Evolutionary conservation across 208 protist genomes (phyloP).

Genomic region (Trypanosoma caninum): DNA sequence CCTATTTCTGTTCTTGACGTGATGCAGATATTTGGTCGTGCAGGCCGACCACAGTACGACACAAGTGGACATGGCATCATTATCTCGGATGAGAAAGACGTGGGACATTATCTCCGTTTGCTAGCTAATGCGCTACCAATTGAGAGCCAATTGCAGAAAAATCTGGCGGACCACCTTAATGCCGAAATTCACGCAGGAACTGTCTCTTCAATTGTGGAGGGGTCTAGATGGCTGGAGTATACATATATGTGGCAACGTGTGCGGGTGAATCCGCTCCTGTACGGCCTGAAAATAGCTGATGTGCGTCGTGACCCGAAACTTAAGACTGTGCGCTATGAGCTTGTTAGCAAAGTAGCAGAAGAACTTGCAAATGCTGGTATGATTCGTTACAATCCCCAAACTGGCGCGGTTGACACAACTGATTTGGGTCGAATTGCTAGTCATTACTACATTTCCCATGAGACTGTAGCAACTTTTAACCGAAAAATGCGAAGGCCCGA

Average conservation of each 20-base stretch:
- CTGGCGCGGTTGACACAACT: conserved; percentile 93
- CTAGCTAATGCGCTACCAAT: conserved; percentile 96
- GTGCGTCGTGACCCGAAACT: conserved; percentile 91
- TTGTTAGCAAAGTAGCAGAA: conserved; percentile 94
- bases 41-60: conserved; percentile 98
- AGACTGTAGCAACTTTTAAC: conserved; percentile 96
- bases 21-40: conserved; percentile 99
- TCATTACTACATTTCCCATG: conserved; percentile 97
- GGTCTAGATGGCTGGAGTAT: conserved; percentile 96
- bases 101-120: conserved; percentile 94
- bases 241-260: conserved; percentile 98
- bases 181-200: conserved; percentile 98
- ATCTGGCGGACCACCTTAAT: conserved; percentile 98
- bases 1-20: conserved; percentile 99
- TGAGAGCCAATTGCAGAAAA: conserved; percentile 93
- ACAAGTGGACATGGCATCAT: conserved; percentile 97
- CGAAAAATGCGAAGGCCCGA: conserved; percentile 82
- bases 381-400: conserved; percentile 97
- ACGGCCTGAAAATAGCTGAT: conserved; percentile 93
- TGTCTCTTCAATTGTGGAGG: conserved; percentile 95
- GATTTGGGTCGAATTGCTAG: conserved; percentile 96
- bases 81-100: conserved; percentile 96
- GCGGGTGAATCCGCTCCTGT: conserved; percentile 94
- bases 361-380: conserved; percentile 93
- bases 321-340: conserved; percentile 85